Base-by-base conservation (phyloP, 1,284 basidiomycete species). In the Sanghuangporus sanghuang region DNA sequence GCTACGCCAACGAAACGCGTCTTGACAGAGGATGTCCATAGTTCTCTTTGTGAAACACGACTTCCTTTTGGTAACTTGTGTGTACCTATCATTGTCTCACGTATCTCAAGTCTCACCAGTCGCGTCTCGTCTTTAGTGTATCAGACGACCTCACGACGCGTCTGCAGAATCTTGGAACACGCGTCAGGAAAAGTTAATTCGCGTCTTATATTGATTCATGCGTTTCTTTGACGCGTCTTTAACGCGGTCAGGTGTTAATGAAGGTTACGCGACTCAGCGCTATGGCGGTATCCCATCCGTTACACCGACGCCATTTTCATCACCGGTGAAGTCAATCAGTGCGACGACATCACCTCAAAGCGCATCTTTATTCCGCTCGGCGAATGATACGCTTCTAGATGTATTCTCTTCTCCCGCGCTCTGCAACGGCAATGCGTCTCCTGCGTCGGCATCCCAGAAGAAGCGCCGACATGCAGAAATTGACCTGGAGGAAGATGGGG, bases 141-240 rank as follows among this genome's bases (percentile, higher is more conserved):
- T 71, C 76, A 40, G 73, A 76, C 63, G 82, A 84, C 62, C 72
- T 83, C 36, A 71, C 75, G 54, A 72, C 75, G 18, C 75, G 74
- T 61, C 74, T 85, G 38, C 78, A 79, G 55, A 80, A 75, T 66
- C 68, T 82, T 27, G 82, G 78, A 35, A 73, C 79, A 61, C 79
- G 81, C 55, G 76, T 81, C 42, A 74, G 83, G 66, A 81, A 81
- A 70, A 78, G 83, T 83, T 71, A 63, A 77, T 70, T 12, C 21
- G 9, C 14, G 4, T 39, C n/a, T 18, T 27, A 8, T 46, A 8
- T 46, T 14, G 39, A 57, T 5, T 35, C 11, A 8, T 36, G 4
- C 27, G 16, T 21, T 18, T 18, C 1, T 36, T 69, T 71, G 57
- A 75, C 70, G 64, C 70, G 63, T 70, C 35, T 60, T 32, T 56